Evolutionary conservation across 305 asterid genomes (phyloP).

Genomic region (Euphrasia arctica): DNA sequence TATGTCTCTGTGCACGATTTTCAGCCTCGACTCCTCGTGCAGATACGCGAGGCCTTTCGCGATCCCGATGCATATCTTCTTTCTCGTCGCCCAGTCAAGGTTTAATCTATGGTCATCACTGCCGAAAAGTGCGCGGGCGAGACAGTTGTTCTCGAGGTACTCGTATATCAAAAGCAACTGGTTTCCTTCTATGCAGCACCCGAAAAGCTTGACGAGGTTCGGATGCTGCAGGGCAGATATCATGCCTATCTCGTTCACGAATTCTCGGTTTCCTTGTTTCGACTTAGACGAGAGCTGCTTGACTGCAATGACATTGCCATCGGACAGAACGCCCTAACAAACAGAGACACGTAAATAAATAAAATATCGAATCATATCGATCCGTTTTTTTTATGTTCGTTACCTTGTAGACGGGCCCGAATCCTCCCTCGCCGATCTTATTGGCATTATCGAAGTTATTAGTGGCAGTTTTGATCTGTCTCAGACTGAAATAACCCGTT

Average conservation of each 20-base stretch:
- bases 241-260: conserved; percentile 90
- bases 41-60: conserved; percentile 91
- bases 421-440: conserved; percentile 98
- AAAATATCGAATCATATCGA: not conserved
- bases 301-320: conserved; percentile 76
- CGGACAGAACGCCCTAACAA: conserved; percentile 60
- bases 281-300: conserved; percentile 90
- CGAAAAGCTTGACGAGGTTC: conserved; percentile 76
- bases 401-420: conserved; percentile 93
- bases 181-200: conserved; percentile 90
- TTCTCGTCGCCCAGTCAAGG: conserved; percentile 77
- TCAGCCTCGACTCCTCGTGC: conserved; percentile 88
- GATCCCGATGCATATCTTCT: conserved; percentile 70
- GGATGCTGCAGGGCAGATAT: conserved; percentile 87
- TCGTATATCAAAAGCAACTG: conserved; percentile 78
- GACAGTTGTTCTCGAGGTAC: conserved; percentile 81
- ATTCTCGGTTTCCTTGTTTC: conserved; percentile 90
- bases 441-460: conserved; percentile 67
- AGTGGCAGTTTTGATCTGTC: conserved; percentile 84
- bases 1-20: conserved; percentile 90
- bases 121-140: conserved; percentile 88
- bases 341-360: not conserved
- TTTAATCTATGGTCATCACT: conserved; percentile 53
- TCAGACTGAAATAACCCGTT: conserved; percentile 74
- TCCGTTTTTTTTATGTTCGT: not conserved